Evolutionary conservation across 805 yeast species (phyloP).

Genomic region (Yarrowia divulgata): DNA sequence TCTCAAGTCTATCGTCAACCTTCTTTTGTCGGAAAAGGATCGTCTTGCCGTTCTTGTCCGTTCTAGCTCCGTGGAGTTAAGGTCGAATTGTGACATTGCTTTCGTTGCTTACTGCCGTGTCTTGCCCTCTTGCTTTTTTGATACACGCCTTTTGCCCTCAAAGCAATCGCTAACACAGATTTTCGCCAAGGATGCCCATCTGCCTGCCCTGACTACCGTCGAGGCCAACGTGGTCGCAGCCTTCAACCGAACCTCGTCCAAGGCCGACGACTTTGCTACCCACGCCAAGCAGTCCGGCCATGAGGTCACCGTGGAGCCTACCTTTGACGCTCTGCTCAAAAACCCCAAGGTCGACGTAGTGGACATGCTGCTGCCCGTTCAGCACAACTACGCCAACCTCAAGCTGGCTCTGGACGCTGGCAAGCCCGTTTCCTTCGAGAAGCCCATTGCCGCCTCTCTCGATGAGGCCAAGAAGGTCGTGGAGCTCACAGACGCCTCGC

Average conservation of each 20-base stretch:
- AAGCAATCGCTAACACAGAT: conserved; percentile 51
- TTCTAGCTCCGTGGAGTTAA: no score
- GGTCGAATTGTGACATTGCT: no score
- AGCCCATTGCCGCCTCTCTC: conserved; percentile 89
- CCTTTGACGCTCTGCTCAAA: conserved; percentile 58
- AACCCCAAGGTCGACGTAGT: conserved; percentile 76
- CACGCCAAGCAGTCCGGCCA: conserved; percentile 55
- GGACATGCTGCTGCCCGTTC: conserved; percentile 91
- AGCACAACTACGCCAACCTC: conserved; percentile 72
- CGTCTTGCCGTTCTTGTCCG: background rate
- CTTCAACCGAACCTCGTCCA: conserved; percentile 80
- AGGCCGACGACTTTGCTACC: conserved; percentile 81
- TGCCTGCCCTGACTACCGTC: conserved; percentile 67
- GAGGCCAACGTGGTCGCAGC: conserved; percentile 67
- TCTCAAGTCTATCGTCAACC: no score
- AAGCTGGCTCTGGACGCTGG: conserved; percentile 72
- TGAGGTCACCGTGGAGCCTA: conserved; percentile 57
- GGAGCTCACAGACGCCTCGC: conserved; percentile 63
- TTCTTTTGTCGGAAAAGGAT: no score
- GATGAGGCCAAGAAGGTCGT: conserved; percentile 84
- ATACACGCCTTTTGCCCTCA: no score
- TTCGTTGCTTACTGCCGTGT: no score
- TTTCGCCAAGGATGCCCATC: conserved; percentile 83
- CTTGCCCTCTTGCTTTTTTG: no score
- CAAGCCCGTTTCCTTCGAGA: conserved; percentile 84